Percentiles rank a stretch among this genome's conserved stretches.
These are phyloP conservation scores for Leccinum disarticulatum DNA, from an alignment of 768 basidiomycete genomes.

Conservation along the genomic window DNA sequence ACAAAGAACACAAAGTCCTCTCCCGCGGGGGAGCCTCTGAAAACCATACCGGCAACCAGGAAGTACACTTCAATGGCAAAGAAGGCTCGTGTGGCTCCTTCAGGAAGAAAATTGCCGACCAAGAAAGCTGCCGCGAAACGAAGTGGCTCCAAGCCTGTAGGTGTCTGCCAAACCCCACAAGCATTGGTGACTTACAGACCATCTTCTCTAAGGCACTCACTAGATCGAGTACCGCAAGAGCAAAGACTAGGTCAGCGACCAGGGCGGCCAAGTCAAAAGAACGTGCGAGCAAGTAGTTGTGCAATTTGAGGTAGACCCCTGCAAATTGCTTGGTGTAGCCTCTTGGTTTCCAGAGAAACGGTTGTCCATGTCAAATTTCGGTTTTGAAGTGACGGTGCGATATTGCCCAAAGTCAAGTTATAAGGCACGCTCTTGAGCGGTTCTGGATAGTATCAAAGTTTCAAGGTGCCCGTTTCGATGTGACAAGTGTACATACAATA, in stretches of 20 bases:
- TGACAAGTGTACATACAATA: not conserved
- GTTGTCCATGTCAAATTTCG: not conserved
- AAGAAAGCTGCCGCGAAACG: constrained; percentile 6
- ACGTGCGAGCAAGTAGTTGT: not conserved
- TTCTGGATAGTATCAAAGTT: not conserved
- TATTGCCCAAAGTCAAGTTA: not conserved
- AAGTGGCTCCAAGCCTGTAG: constrained; percentile 12
- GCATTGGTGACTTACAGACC: not conserved
- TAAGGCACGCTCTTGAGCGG: not conserved
- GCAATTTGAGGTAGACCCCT: not conserved
- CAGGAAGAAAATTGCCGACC: constrained; percentile 10
- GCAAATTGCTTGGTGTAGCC: not conserved
- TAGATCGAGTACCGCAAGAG: not conserved
- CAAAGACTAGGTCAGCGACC: constrained; percentile 3
- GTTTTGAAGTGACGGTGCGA: constrained; percentile 3
- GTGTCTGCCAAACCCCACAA: not conserved
- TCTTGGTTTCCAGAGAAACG: not conserved
- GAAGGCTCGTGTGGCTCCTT: constrained; percentile 17
- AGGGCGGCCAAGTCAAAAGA: not conserved
- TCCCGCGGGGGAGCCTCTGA: constrained; percentile 4
- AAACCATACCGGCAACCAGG: constrained; percentile 6
- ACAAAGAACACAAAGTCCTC: not conserved
- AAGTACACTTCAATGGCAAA: constrained; percentile 29
- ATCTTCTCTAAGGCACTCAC: constrained; percentile 5
- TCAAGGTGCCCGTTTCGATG: not conserved